Base-by-base conservation (phyloP, 75 land plant genomes). In the Cupressus sempervirens region DNA sequence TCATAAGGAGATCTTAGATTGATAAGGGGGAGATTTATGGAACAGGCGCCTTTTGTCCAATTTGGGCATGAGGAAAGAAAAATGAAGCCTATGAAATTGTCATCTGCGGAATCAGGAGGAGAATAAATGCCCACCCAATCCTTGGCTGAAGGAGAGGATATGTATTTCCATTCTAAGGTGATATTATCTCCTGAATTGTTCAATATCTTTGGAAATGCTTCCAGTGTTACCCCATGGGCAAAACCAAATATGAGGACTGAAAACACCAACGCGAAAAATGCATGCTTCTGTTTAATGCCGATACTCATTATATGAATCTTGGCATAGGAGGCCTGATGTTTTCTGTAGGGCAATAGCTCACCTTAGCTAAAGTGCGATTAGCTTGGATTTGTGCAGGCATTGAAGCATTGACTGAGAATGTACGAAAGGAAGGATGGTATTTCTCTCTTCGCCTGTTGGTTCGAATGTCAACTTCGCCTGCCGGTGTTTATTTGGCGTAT, bases 61-160 rank as follows among this genome's bases (percentile, higher is more conserved):
- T 80, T 81, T 34, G 88, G 83, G 30, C 81, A 79, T 53, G 84
- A 87, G 18, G 89, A 87, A 26, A 95, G 89, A 84, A 91, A 86
- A 72, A 90, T 36, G 87, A 95, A 96, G 32, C 98, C 98, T 50
- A 96, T 92, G 88, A 93, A 95, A 80, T 92, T 32, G 20, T 85
- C 46, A 84, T 95, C 87, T 58, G 83, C 0, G 18, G 94, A 95
- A 80, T 88, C 85, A 1, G 97, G 90, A 2, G 98, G 98, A 1
- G 92, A 89, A 92, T 96, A 96, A 85, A 96, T 89, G 50, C 98
- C 98, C 40, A 96, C 83, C 97, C 95, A 96, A 89, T 96, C 95
- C 54, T 92, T 87, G 15, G 65, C 26, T 15, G 92, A 89, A 0
- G 98, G 95, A 79, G 81, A 79, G 43, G 81, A 3, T 89, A 77